A percentile compares a stretch with the other conserved stretches of the same genome.
Conservation (phyloP, 2,329 filamentous ascomycete genomes). For the Xylariaceae sp. region DNA sequence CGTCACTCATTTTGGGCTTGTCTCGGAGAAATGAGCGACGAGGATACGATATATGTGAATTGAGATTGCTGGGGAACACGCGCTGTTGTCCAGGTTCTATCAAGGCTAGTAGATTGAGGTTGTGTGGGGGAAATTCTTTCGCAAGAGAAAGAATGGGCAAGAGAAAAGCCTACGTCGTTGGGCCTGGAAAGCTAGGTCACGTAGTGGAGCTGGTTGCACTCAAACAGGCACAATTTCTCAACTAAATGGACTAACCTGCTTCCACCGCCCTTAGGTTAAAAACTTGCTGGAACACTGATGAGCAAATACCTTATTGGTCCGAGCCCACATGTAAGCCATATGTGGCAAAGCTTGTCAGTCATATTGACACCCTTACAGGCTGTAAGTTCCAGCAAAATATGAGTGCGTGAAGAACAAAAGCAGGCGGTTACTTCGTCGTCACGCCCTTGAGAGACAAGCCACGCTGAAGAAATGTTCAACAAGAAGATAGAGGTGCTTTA, state of each 20-base stretch:
- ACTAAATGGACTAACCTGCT: too few species aligned
- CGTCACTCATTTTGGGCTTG: slow-evolving; percentile 71
- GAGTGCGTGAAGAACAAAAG: too few species aligned
- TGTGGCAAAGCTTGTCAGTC: too few species aligned
- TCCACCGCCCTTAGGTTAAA: too few species aligned
- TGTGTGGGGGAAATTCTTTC: slow-evolving; percentile 21
- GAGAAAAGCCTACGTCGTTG: slow-evolving; percentile 8
- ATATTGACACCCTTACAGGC: too few species aligned
- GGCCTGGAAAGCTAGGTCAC: neutral
- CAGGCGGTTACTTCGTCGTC: too few species aligned
- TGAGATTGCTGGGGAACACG: slow-evolving; percentile 13
- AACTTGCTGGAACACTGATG: neutral
- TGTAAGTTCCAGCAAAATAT: too few species aligned
- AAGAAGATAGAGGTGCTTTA: too few species aligned
- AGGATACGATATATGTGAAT: slow-evolving; percentile 15
- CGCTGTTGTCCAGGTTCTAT: slow-evolving; percentile 8
- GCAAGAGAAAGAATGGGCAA: slow-evolving; percentile 4
- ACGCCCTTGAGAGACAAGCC: too few species aligned
- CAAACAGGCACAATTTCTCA: neutral
- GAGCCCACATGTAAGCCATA: too few species aligned
- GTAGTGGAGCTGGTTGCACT: slow-evolving; percentile 5
- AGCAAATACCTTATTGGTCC: too few species aligned
- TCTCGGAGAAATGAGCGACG: slow-evolving; percentile 21
- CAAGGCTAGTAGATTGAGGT: slow-evolving; percentile 17
- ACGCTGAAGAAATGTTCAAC: too few species aligned